Percentiles rank a stretch among this genome's conserved stretches.
Evolutionary conservation across 1,284 basidiomycete genomes (phyloP).

Genomic region (Rhizoctonia solani): DNA sequence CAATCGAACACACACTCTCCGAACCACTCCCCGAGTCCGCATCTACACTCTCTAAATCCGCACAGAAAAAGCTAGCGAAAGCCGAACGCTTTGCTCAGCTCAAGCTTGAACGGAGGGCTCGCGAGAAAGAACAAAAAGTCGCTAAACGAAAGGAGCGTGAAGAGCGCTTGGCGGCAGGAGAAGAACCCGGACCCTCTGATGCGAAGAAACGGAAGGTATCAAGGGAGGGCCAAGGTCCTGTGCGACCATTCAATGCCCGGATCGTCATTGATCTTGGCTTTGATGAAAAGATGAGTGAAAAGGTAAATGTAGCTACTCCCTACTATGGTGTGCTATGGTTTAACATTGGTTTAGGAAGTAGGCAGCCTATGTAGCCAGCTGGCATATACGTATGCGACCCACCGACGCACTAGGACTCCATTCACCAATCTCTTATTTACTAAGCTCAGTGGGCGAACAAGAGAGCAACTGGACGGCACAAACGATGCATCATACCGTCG

Average conservation of each 20-base stretch:
- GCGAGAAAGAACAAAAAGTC: constrained; percentile 64
- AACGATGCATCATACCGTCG: constrained; percentile 72
- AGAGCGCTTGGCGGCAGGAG: constrained; percentile 54
- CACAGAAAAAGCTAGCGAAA: constrained; percentile 75
- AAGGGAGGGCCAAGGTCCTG: constrained; percentile 44
- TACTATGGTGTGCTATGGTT: neutral
- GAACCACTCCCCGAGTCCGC: too few relatives aligned
- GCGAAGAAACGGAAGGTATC: constrained; percentile 50
- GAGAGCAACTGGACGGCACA: constrained; percentile 67
- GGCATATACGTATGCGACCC: constrained; percentile 85
- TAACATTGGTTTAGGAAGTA: constrained; percentile 69
- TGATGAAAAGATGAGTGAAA: constrained; percentile 92
- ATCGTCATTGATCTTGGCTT: constrained; percentile 92
- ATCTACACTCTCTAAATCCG: constrained; percentile 68
- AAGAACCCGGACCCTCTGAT: constrained; percentile 51
- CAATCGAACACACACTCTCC: neutral
- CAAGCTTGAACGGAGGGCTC: constrained; percentile 75
- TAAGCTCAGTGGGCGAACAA: constrained; percentile 72
- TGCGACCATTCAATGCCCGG: constrained; percentile 66
- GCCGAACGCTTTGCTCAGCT: constrained; percentile 64
- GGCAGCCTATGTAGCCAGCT: constrained; percentile 86
- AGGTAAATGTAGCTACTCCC: constrained; percentile 58
- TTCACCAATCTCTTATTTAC: constrained; percentile 78
- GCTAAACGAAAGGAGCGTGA: constrained; percentile 48
- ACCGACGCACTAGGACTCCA: constrained; percentile 71